phyloP scores from a whole-genome alignment of 768 basidiomycete species.

The Pleurotus salmoneostramineus region DNA sequence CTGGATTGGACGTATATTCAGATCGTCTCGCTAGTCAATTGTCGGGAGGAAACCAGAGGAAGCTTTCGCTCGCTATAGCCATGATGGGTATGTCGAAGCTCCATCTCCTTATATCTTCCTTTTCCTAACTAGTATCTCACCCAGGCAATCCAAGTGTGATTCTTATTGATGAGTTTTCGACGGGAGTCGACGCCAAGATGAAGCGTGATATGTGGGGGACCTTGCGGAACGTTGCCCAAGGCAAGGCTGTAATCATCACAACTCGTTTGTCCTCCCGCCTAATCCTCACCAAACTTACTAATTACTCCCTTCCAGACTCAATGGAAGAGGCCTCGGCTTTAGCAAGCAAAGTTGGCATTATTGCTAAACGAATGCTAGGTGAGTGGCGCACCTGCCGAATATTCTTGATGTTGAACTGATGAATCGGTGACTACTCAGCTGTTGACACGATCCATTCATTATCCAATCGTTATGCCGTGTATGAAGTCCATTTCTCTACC shows the following conservation, averaged over 20 bases:
- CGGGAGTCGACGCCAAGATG: constrained; percentile 79
- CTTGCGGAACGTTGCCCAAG: constrained; percentile 56
- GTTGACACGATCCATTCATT: constrained; percentile 64
- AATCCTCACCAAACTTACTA: not conserved
- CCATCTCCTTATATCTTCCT: not conserved
- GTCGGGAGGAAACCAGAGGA: constrained; percentile 78
- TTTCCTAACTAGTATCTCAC: not conserved
- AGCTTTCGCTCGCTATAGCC: constrained; percentile 72
- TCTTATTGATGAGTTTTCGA: constrained; percentile 81
- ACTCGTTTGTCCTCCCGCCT: constrained; percentile 45
- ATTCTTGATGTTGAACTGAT: constrained; percentile 13
- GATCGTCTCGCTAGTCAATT: constrained; percentile 71
- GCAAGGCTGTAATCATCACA: constrained; percentile 70
- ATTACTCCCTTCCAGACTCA: constrained; percentile 44
- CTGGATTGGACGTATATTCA: constrained; percentile 55
- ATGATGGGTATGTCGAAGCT: constrained; percentile 46
- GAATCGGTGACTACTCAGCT: constrained; percentile 35
- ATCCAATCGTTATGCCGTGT: constrained; percentile 63
- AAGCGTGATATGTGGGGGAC: constrained; percentile 84
- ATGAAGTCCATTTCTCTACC: constrained; percentile 65
- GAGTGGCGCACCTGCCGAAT: constrained; percentile 13
- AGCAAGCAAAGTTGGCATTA: constrained; percentile 71
- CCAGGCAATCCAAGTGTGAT: constrained; percentile 75
- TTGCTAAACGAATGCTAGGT: constrained; percentile 71
- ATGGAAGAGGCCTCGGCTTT: constrained; percentile 85